Percentiles rank a stretch among this genome's conserved stretches.
Evolutionary conservation across 495 filamentous ascomycete genomes (phyloP).

Genomic region (Hypomontagnella submonticulosa): DNA sequence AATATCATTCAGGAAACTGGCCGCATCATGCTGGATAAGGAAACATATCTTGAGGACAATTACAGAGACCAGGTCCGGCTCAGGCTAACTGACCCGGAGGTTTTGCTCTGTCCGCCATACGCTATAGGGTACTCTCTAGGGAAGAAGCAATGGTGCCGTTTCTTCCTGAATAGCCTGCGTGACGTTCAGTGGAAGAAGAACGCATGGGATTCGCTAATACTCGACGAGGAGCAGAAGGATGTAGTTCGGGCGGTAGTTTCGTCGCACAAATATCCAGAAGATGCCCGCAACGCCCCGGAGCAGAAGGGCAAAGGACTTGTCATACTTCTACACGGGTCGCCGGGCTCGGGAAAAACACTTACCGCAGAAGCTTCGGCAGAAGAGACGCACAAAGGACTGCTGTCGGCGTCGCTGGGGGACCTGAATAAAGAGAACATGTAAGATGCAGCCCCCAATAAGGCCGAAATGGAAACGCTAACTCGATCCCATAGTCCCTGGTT

Average conservation of each 20-base stretch:
- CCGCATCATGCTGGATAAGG: constrained; percentile 41
- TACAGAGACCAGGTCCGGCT: constrained; percentile 53
- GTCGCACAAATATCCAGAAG: constrained; percentile 62
- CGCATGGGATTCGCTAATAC: constrained; percentile 80
- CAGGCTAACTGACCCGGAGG: constrained; percentile 53
- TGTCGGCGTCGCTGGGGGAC: constrained; percentile 44
- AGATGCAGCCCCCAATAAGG: not conserved
- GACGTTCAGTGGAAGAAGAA: constrained; percentile 76
- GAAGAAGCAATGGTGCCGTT: constrained; percentile 86
- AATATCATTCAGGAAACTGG: constrained; percentile 29
- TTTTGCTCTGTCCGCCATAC: constrained; percentile 59
- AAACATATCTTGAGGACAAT: constrained; percentile 48
- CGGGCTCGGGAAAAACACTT: constrained; percentile 67
- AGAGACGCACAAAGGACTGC: constrained; percentile 39
- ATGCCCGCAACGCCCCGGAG: constrained; percentile 75
- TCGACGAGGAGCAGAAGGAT: constrained; percentile 78
- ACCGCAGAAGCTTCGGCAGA: constrained; percentile 59
- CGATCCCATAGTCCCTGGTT: too few relatives aligned
- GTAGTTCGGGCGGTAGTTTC: constrained; percentile 85
- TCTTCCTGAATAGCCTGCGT: constrained; percentile 74
- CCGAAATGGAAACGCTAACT: not conserved
- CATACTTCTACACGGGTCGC: constrained; percentile 60
- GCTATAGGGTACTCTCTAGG: constrained; percentile 83
- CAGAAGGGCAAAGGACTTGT: constrained; percentile 70
- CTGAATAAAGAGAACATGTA: constrained; percentile 38